Percentiles rank a stretch among this genome's conserved stretches.
Conservation (phyloP, 179 eudicot species). For the Silene vulgaris region DNA sequence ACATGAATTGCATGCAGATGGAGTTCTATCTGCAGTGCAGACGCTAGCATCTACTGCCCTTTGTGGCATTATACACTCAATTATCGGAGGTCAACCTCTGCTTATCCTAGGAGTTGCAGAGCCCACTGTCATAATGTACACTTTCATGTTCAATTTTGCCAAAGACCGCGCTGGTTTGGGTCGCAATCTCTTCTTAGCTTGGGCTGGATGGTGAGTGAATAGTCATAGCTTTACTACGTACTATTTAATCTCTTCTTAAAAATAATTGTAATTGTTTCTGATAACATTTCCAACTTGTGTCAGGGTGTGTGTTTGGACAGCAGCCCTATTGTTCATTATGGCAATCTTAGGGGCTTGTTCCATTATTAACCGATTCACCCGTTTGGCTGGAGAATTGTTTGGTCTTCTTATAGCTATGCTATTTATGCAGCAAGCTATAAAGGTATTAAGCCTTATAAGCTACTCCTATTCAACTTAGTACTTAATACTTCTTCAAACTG, state of each 20-base stretch:
- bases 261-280: not conserved
- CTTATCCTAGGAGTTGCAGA: constrained; percentile 89
- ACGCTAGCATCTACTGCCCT: constrained; percentile 77
- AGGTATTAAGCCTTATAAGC: constrained; percentile 33
- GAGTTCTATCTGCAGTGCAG: constrained; percentile 34
- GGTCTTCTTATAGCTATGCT: constrained; percentile 94
- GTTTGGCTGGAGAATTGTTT: constrained; percentile 85
- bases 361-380: constrained; percentile 81
- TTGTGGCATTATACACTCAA: constrained; percentile 90
- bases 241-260: not conserved
- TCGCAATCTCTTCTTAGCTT: constrained; percentile 68
- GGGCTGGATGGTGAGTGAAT: constrained; percentile 84
- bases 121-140: constrained; percentile 91
- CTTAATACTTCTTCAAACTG: not conserved
- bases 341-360: constrained; percentile 94
- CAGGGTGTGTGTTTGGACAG: constrained; percentile 98
- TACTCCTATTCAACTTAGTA: not conserved
- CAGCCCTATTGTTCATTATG: constrained; percentile 62
- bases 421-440: constrained; percentile 91
- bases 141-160: constrained; percentile 85
- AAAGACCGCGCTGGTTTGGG: constrained; percentile 78
- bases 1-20: constrained; percentile 46
- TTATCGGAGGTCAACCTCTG: constrained; percentile 91
- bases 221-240: not conserved
- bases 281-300: not conserved